phyloP scores from a whole-genome alignment of 805 yeast genomes.

The Starmerella riodocensis region DNA sequence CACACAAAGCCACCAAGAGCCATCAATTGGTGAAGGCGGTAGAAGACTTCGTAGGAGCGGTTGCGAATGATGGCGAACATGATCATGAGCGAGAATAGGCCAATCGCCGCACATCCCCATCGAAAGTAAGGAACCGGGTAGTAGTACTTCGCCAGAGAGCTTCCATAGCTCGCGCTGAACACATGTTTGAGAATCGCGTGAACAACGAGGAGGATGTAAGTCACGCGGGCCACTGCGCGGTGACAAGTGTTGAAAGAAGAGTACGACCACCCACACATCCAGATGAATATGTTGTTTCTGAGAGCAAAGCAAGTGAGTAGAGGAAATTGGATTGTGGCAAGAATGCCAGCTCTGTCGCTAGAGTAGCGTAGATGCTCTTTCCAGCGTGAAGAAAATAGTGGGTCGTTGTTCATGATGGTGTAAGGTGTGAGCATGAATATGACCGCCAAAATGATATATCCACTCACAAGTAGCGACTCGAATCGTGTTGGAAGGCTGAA shows the following conservation, averaged over 20 bases:
- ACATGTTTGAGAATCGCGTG: conserved; percentile 42
- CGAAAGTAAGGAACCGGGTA: conserved; percentile 28
- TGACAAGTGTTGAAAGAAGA: conserved; percentile 46
- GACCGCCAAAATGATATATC: conserved; percentile 30
- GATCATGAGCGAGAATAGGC: conserved; percentile 30
- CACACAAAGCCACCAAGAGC: conserved; percentile 41
- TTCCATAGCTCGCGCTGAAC: conserved; percentile 27
- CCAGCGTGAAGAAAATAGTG: conserved; percentile 27
- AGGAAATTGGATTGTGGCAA: conserved; percentile 38
- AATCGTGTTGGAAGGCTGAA: conserved; percentile 40
- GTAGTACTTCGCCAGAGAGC: conserved; percentile 25
- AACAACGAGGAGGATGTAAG: conserved; percentile 32
- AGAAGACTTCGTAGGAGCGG: conserved; percentile 41
- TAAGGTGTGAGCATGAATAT: conserved; percentile 26
- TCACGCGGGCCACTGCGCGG: conserved; percentile 41
- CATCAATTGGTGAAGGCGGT: conserved; percentile 40
- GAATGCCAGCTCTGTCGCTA: conserved; percentile 45
- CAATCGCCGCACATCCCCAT: conserved; percentile 28
- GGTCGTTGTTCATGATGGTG: conserved; percentile 26
- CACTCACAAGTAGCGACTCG: conserved; percentile 34
- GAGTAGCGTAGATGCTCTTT: conserved; percentile 31
- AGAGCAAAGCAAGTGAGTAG: conserved; percentile 46
- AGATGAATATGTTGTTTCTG: conserved; percentile 47
- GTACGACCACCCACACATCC: conserved; percentile 46
- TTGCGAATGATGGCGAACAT: conserved; percentile 41